phyloP scores from a whole-genome alignment of 1,139 yeast species.

The Diutina pseudorugosa region DNA sequence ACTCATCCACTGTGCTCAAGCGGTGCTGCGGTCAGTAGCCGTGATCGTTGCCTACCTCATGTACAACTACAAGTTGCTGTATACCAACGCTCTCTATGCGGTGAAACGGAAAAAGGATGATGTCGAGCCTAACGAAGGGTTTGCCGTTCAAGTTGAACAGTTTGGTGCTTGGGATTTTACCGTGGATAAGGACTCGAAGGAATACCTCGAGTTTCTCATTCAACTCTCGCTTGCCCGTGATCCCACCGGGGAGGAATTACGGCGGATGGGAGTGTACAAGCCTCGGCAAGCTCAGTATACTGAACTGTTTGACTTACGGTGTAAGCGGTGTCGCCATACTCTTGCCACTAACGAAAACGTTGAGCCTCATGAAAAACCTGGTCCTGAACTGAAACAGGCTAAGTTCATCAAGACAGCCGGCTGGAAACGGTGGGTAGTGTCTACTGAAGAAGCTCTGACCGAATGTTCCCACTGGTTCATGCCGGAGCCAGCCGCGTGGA shows the following conservation, averaged over 20 bases:
- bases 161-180: constrained; percentile 29
- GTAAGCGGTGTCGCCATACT: constrained; percentile 56
- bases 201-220: constrained; percentile 18
- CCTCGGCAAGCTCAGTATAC: constrained; percentile 12
- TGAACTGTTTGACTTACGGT: constrained; percentile 27
- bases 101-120: constrained; percentile 47
- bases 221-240: constrained; percentile 16
- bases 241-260: constrained; percentile 15
- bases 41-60: constrained; percentile 68
- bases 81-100: constrained; percentile 58
- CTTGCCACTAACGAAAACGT: constrained; percentile 39
- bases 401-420: constrained; percentile 52
- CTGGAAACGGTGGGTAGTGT: constrained; percentile 43
- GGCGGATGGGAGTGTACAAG: not conserved
- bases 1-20: constrained; percentile 73
- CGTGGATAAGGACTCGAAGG: constrained; percentile 13
- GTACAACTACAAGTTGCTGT: constrained; percentile 50
- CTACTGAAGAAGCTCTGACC: constrained; percentile 40
- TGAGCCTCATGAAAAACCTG: constrained; percentile 51
- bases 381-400: constrained; percentile 46
- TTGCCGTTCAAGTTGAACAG: constrained; percentile 55
- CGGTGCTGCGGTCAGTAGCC: constrained; percentile 72
- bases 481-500: constrained; percentile 84
- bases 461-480: constrained; percentile 72
- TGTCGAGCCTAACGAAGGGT: constrained; percentile 70